Evolutionary conservation across 768 basidiomycete species (phyloP), one percentile per base, ranked within the genome.

Genomic region (Suillus americanus): DNA sequence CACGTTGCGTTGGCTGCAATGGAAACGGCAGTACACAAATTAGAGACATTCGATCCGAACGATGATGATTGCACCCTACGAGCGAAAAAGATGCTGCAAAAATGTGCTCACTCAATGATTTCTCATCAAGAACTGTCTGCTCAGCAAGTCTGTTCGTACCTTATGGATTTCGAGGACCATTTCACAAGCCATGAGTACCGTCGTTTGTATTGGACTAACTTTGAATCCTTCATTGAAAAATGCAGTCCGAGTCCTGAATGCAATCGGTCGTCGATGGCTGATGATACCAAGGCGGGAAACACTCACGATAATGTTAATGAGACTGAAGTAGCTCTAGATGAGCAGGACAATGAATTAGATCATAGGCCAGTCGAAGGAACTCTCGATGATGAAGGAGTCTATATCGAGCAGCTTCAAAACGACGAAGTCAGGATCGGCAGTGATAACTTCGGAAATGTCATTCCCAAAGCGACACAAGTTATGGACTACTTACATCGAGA

Each of bases 1-100:
- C 79, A 84, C 68, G 77, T 81, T 1, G 78, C 79, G 0, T 81
- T 72, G 69, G 75, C 79, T 1, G 77, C 79, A 1, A 61, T 83
- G 5, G 75, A 80, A 48, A 28, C 72, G 0, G 76, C 81, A 5
- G 66, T 80, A 0, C 65, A 66, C n/a, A 78, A 75, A 41, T 61
- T 79, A 2, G 73, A 69, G 2, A 68, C 68, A 18, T 67, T 60
- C 62, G 10, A 46, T 23, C n/a, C 45, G 13, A 60, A 73, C 50
- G 33, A 67, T 3, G 33, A 63, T n/a, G 65, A 70, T 3, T 46
- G 72, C 74, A 72, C 61, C 0, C 6, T 66, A 0, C 33, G 64
- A 23, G 77, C 73, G 0, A 81, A 81, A 60, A 40, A 60, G n/a
- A 10, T 82, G 18, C 50, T 83, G 0, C 75, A 76, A 60, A 78